Percentiles rank a stretch among this genome's conserved stretches.
phyloP scores from a whole-genome alignment of 2,329 filamentous ascomycete genomes.

The Clathrospora elynae region DNA sequence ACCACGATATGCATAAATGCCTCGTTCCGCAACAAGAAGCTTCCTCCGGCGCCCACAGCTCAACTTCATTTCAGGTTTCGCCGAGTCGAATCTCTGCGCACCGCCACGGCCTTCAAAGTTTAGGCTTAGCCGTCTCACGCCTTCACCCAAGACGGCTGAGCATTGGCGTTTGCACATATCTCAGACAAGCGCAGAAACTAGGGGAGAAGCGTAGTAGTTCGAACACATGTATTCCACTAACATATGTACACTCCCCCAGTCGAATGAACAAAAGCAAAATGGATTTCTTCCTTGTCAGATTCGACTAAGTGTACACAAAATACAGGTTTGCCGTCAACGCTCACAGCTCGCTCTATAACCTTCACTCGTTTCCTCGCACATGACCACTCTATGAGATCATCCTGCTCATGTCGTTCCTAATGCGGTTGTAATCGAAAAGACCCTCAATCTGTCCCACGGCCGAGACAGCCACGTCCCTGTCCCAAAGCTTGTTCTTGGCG shows the following conservation, averaged over 20 bases:
- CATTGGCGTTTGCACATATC: no score
- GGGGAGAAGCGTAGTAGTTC: neutral
- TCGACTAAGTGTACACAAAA: constrained; percentile 45
- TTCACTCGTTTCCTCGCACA: no score
- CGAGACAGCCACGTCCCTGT: constrained; percentile 92
- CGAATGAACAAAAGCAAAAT: constrained; percentile 7
- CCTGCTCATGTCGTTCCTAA: constrained; percentile 85
- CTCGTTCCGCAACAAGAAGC: no score
- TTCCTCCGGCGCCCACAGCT: no score
- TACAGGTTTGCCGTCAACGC: constrained; percentile 35
- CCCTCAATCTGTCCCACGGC: constrained; percentile 94
- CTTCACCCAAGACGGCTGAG: no score
- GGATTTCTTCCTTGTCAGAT: constrained; percentile 37
- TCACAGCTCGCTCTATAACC: constrained; percentile 15
- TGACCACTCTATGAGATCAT: constrained; percentile 61
- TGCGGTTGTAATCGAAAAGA: constrained; percentile 73
- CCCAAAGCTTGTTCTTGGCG: constrained; percentile 93
- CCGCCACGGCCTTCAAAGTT: no score
- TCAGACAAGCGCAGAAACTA: no score
- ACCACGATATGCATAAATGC: no score
- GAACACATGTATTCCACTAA: constrained; percentile 3
- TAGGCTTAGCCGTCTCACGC: no score
- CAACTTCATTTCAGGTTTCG: no score
- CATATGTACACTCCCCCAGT: constrained; percentile 6
- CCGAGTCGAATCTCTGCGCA: no score